These are phyloP conservation scores for Aspergillus haitiensis DNA, from an alignment of 495 filamentous ascomycete species.

Conservation along the genomic window DNA sequence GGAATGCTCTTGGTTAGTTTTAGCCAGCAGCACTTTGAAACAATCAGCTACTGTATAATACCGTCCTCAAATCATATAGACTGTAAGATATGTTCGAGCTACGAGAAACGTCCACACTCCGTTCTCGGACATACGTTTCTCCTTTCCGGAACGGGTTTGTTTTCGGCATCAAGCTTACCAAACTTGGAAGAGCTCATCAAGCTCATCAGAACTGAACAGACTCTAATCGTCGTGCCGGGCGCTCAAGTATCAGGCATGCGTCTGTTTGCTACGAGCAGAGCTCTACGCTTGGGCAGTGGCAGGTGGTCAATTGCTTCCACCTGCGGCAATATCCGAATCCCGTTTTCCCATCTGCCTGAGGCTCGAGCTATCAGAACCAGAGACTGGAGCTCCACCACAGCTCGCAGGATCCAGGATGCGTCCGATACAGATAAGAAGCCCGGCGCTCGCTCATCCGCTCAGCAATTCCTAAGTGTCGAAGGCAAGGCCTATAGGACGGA, in stretches of 20 bases:
- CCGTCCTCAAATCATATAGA: not conserved
- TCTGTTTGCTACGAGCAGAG: slow-evolving; percentile 47
- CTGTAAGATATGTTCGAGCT: no score
- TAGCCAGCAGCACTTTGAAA: slow-evolving; percentile 3
- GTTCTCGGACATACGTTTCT: slow-evolving; percentile 4
- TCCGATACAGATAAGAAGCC: slow-evolving; percentile 11
- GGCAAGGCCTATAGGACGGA: slow-evolving; percentile 66
- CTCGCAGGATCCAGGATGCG: slow-evolving; percentile 29
- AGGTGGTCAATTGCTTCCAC: slow-evolving; percentile 40
- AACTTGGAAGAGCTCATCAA: not conserved
- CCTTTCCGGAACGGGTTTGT: slow-evolving; percentile 5
- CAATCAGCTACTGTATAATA: not conserved
- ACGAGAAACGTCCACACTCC: no score
- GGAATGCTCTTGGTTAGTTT: not conserved
- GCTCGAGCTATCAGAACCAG: slow-evolving; percentile 18
- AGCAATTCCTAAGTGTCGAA: slow-evolving; percentile 50
- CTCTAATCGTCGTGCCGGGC: not conserved
- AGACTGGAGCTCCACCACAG: slow-evolving; percentile 40
- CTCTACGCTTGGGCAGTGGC: slow-evolving; percentile 42
- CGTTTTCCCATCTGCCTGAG: slow-evolving; percentile 27
- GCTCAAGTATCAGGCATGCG: slow-evolving; percentile 34
- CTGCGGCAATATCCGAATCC: slow-evolving; percentile 29
- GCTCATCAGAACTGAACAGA: not conserved
- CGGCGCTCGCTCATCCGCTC: slow-evolving; percentile 15
- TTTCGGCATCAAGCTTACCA: not conserved